Base-by-base conservation (phyloP, 2,329 filamentous ascomycete species). In the Scedosporium boydii region DNA sequence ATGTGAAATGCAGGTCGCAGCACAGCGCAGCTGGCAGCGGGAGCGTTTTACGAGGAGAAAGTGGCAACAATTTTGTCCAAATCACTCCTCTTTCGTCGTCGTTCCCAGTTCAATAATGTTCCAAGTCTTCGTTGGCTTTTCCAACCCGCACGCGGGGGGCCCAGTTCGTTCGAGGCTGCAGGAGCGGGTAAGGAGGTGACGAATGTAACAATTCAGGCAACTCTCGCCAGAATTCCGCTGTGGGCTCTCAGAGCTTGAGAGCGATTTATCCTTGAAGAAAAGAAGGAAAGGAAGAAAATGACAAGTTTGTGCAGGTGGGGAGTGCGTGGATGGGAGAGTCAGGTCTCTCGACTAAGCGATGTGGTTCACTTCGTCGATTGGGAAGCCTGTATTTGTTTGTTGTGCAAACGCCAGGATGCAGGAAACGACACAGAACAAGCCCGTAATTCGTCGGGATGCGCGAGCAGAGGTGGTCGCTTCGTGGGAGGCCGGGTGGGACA, bases 1-100 rank as follows among this genome's bases (percentile, higher is more conserved):
- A 48, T 23, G 10, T 9, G 60, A 56, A 26, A 42, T 61, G 60
- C 60, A 61, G 60, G 48, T 61, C 29, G 60, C 60, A 61, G 59
- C 46, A 44, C 42, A 41, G 44, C 59, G 44, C 34, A 46, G 42
- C 42, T 34, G 60, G 53, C 48, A 23, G 34, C 38, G 59, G 59
- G 23, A 21, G 58, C 14, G 38, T n/a, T 7, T 26, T n/a, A 21
- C 10, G 41, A 59, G 10, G 44, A 48, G 18, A 9, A 21, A 21
- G 44, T 48, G 18, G 44, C 44, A 48, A 48, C 4, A 48, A 48
- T 18, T 48, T 21, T 21, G 44, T 10, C 44, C 44, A 48, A 18
- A 48, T 48, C 18, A 48, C 16, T 18, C 4, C 16, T 7, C n/a
- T 46, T 12, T 48, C 18, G 42, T 46, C 7, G 42, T 46, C 42